These are phyloP conservation scores for Monilinia fructigena DNA, from an alignment of 2,329 filamentous ascomycete species.

Conservation along the genomic window DNA sequence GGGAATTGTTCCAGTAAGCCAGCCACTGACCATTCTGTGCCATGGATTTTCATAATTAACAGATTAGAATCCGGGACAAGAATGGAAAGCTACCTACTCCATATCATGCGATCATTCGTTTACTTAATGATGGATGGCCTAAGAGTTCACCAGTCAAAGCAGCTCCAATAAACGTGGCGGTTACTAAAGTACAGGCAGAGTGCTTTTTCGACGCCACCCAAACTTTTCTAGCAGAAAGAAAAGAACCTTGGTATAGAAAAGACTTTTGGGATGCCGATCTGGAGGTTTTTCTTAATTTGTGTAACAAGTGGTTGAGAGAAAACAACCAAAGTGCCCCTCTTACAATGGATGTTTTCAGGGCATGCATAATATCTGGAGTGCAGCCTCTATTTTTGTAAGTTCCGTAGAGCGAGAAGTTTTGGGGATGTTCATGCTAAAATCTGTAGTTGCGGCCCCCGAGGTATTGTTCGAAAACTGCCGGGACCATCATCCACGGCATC, in stretches of 20 bases:
- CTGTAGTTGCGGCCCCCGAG: slow-evolving; percentile 2
- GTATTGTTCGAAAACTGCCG: slow-evolving; percentile 4
- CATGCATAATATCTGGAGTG: not conserved
- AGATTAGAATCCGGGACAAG: not conserved
- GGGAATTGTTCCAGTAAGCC: slow-evolving; percentile 12
- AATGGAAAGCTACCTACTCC: slow-evolving; percentile 12
- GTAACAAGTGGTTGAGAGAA: slow-evolving; percentile 1
- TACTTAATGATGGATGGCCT: slow-evolving; percentile 2
- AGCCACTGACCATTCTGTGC: too few relatives aligned
- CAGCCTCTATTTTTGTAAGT: slow-evolving; percentile 21
- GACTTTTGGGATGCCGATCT: slow-evolving; percentile 20
- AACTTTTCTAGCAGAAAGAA: slow-evolving; percentile 10
- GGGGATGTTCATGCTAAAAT: not conserved
- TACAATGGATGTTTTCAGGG: not conserved
- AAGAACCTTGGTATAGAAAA: slow-evolving; percentile 8
- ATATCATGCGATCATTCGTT: slow-evolving; percentile 12
- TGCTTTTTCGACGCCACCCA: not conserved
- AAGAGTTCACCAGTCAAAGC: too few relatives aligned
- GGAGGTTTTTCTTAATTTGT: not conserved
- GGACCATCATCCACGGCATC: not conserved
- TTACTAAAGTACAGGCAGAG: not conserved
- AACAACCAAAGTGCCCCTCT: not conserved
- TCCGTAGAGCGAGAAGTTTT: too few relatives aligned
- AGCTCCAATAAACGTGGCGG: not conserved
- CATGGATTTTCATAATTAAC: not conserved